These are phyloP conservation scores for Candida sojae DNA, from an alignment of 1,139 yeast genomes.

Conservation along the genomic window DNA sequence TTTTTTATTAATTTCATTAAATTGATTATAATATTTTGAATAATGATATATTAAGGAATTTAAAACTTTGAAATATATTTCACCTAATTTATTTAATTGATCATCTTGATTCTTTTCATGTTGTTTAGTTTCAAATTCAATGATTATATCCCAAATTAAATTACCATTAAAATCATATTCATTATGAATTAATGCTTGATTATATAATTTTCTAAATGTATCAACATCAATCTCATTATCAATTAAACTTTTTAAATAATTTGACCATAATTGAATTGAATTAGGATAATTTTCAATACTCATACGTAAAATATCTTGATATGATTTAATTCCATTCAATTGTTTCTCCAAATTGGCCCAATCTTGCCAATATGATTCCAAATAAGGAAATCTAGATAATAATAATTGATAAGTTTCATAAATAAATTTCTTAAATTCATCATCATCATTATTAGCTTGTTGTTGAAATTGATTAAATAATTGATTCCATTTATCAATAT, in stretches of 20 bases:
- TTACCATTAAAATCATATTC: conserved; percentile 65
- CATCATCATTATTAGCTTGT: conserved; percentile 16
- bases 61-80: conserved; percentile 45
- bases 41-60: conserved; percentile 72
- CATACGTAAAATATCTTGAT: conserved; percentile 46
- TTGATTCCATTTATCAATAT: conserved; percentile 33
- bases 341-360: conserved; percentile 57
- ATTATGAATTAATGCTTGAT: conserved; percentile 37
- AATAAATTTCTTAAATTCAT: conserved; percentile 23
- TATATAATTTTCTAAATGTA: conserved; percentile 36
- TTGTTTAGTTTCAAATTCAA: conserved; percentile 45
- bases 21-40: conserved; percentile 60
- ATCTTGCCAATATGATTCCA: conserved; percentile 62
- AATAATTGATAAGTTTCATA: conserved; percentile 29
- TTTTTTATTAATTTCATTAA: conserved; percentile 41
- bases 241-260: conserved; percentile 54
- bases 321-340: conserved; percentile 52
- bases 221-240: conserved; percentile 20
- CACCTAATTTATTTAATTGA: conserved; percentile 26
- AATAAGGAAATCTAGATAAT: conserved; percentile 54
- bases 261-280: conserved; percentile 68
- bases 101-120: conserved; percentile 13
- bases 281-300: conserved; percentile 54
- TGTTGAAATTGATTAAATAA: conserved; percentile 26
- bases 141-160: conserved; percentile 63